Conservation (phyloP, 495 filamentous ascomycete species). For the Annulohypoxylon nitens region DNA sequence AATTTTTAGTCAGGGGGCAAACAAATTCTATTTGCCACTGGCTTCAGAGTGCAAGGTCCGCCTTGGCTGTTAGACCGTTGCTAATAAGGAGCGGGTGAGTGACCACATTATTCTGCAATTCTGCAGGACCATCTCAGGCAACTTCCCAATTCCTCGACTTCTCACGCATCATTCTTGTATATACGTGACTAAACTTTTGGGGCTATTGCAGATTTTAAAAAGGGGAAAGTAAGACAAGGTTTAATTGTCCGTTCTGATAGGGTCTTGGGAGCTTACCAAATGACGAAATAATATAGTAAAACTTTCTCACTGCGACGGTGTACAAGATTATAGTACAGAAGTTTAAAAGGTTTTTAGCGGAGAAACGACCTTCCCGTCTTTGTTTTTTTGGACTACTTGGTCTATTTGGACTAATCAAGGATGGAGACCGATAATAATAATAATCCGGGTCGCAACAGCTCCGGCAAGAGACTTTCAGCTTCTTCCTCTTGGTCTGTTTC, state of each 20-base stretch:
- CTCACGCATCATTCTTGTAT: background rate
- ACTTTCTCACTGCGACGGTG: constrained; percentile 6
- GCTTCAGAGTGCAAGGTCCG: constrained; percentile 9
- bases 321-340: constrained; percentile 31
- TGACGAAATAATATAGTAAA: constrained; percentile 29
- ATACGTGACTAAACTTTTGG: constrained; percentile 14
- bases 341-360: constrained; percentile 21
- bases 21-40: constrained; percentile 39
- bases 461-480: constrained; percentile 45
- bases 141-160: background rate
- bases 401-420: background rate
- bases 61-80: background rate
- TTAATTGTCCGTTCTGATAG: constrained; percentile 11
- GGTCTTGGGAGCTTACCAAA: constrained; percentile 33
- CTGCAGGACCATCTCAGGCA: background rate
- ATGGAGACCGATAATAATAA: constrained; percentile 31
- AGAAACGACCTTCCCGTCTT: background rate
- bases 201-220: constrained; percentile 1
- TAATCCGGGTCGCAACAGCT: constrained; percentile 33
- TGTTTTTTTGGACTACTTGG: background rate
- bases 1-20: constrained; percentile 19
- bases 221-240: constrained; percentile 8
- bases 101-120: background rate
- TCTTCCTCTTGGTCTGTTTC: constrained; percentile 45
- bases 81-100: constrained; percentile 5